These are phyloP conservation scores for Glycine latifolia DNA, from an alignment of 306 rosid species.

Conservation along the genomic window DNA sequence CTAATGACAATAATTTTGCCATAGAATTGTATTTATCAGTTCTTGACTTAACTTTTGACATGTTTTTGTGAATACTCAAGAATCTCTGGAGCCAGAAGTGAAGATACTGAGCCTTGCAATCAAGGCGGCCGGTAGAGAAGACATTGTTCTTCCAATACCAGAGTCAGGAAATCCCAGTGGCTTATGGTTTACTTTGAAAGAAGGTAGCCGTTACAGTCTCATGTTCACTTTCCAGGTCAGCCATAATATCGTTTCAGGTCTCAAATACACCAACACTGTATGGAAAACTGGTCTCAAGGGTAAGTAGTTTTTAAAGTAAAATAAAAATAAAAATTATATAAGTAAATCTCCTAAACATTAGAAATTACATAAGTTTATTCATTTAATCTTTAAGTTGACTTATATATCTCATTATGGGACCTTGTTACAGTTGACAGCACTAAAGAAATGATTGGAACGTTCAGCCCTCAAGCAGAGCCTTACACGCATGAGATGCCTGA, in stretches of 20 bases:
- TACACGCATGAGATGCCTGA: conserved; percentile 79
- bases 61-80: conserved; percentile 45
- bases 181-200: conserved; percentile 92
- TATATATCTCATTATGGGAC: neutral
- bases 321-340: too few species aligned
- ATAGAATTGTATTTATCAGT: too few species aligned
- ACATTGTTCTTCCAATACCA: conserved; percentile 78
- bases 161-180: conserved; percentile 76
- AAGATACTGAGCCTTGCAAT: conserved; percentile 85
- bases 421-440: conserved; percentile 72
- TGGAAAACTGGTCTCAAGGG: conserved; percentile 91
- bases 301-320: conserved; percentile 2
- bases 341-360: too few species aligned
- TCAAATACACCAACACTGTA: conserved; percentile 86
- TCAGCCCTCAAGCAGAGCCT: conserved; percentile 85
- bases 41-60: neutral
- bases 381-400: too few species aligned
- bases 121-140: conserved; percentile 66
- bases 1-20: too few species aligned
- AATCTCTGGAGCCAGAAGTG: conserved; percentile 89
- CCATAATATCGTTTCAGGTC: conserved; percentile 90
- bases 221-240: conserved; percentile 77
- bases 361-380: too few species aligned
- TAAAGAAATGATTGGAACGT: conserved; percentile 91
- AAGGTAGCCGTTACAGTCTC: conserved; percentile 83